A percentile compares a stretch with the other conserved stretches of the same genome.
phyloP scores from a whole-genome alignment of 1,284 basidiomycete species.

The Tylopilus orsonianus region DNA sequence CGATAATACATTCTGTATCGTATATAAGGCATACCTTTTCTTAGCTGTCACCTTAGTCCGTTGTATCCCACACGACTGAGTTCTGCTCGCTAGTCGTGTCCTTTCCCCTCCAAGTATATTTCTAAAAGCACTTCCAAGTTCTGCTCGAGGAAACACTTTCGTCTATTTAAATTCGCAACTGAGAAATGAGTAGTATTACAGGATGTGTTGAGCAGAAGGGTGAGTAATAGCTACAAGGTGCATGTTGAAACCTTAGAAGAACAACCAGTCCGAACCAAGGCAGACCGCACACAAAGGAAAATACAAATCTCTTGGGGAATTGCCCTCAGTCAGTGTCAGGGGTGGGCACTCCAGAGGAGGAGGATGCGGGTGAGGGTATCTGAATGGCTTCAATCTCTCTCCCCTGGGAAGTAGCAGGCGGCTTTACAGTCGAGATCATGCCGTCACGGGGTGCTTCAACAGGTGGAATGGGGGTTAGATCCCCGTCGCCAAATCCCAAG shows the following conservation, averaged over 20 bases:
- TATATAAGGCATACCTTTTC: too few species aligned
- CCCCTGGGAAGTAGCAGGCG: slow-evolving; percentile 57
- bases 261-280: slow-evolving; percentile 1
- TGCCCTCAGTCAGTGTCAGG: slow-evolving; percentile 29
- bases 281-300: neutral
- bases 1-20: too few species aligned
- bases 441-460: slow-evolving; percentile 47
- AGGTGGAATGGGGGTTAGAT: slow-evolving; percentile 52
- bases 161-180: too few species aligned
- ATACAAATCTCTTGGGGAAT: slow-evolving; percentile 1
- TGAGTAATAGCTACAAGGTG: slow-evolving; percentile 23
- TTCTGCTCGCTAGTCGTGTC: too few species aligned
- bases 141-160: too few species aligned
- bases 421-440: slow-evolving; percentile 51
- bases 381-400: slow-evolving; percentile 58
- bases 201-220: neutral
- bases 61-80: too few species aligned
- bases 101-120: too few species aligned
- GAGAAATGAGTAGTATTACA: slow-evolving; percentile 20
- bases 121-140: too few species aligned
- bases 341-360: slow-evolving; percentile 33
- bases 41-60: too few species aligned
- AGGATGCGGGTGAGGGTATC: slow-evolving; percentile 40
- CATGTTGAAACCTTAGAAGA: slow-evolving; percentile 10
- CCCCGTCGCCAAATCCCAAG: slow-evolving; percentile 63